Evolutionary conservation across 2,329 filamentous ascomycete species (phyloP), one percentile per base, ranked within the genome.

Genomic region (Exutisphaerella laricina): DNA sequence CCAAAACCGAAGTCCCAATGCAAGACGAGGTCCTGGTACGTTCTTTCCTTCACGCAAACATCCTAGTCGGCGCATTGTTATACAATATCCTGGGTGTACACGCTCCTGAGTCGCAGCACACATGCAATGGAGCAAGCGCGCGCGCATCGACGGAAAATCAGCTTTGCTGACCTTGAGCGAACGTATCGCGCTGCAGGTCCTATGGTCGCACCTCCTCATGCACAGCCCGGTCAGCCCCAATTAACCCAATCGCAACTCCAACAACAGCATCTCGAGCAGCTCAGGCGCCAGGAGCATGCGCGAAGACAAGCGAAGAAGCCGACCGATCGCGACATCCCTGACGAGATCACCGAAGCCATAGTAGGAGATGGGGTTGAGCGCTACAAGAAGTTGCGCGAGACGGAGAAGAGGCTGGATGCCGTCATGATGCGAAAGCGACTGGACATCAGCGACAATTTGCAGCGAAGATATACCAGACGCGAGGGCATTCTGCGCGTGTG

Each of bases 391-490:
- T 69, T 98, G 61, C 80, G 88, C 60, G 88, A 94, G 54, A 73
- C 94, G 45, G 92, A 98, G 74, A 82, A 87, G 60, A 79, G 82
- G 41, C 73, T 98, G 43, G 92, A 98, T 70, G 86, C 90, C 29
- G 85, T 87, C 13, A 94, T 96, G 75, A 89, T 92, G 65, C 82
- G 90, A 60, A 98, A 98, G 72, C 78, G 89, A 49, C 70, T 98
- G 49, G 92, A 98, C 62, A 83, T 96, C 50, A 79, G 87, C 50
- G 90, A 97, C 62, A 83, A 82, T 48, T 73, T 80, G 47, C 92
- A 86, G 78, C 79, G 85, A 54, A 43, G 57, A 21, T 62, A 61
- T 45, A 55, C 55, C 22, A 46, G 57, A 26, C 45, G 58, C 10
- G 84, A 83, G 65, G 85, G 84, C 60, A 94, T 88, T 2, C 73